Percentiles rank a stretch among this genome's conserved stretches.
Evolutionary conservation across 257 asterid genomes (phyloP).

Genomic region (Paulownia fortunei): DNA sequence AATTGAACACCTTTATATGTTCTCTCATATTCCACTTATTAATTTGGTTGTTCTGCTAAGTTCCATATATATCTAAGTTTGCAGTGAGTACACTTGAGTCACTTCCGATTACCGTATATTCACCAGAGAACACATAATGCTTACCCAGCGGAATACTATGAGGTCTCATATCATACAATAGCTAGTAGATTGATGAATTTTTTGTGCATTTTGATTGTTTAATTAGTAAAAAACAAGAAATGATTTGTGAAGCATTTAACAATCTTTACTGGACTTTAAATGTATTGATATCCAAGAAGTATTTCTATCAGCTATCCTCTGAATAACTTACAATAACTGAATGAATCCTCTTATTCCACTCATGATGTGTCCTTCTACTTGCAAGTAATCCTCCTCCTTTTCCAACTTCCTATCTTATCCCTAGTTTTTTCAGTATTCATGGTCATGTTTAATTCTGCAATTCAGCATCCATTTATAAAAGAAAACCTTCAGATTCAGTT

Average conservation of each 20-base stretch:
- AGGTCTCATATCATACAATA: neutral
- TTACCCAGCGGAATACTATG: neutral
- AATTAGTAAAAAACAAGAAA: neutral
- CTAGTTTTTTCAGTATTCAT: constrained; percentile 7
- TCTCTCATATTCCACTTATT: too few relatives aligned
- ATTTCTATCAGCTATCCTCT: neutral
- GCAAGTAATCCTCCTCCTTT: neutral
- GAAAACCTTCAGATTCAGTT: neutral
- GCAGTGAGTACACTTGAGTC: neutral
- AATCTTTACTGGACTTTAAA: neutral
- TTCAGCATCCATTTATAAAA: neutral
- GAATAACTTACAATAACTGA: neutral
- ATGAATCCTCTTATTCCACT: neutral
- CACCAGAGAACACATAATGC: too few relatives aligned
- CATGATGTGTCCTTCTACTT: neutral
- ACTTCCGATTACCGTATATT: neutral
- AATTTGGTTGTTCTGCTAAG: too few relatives aligned
- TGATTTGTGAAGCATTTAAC: too few relatives aligned
- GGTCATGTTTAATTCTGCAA: neutral
- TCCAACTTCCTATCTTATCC: neutral
- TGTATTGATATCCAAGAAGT: neutral
- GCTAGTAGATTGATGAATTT: neutral
- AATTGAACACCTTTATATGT: neutral
- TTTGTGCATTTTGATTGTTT: neutral
- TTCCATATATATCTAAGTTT: neutral